Base-by-base conservation (phyloP, 2,329 filamentous ascomycete species). In the Colletotrichum navitas region DNA sequence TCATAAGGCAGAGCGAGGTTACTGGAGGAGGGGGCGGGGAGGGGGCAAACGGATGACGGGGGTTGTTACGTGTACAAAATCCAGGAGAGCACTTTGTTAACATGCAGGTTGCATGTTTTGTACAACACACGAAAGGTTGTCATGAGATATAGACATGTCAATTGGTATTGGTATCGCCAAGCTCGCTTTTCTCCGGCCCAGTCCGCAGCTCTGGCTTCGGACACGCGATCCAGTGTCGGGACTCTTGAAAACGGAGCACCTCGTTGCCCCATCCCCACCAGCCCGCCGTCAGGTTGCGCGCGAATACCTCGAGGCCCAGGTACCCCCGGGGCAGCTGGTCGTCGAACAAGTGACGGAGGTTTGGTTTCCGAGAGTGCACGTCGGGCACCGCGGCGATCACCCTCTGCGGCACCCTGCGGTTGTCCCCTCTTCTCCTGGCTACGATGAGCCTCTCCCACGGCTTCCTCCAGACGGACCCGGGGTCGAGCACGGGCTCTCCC, bases 201-300 rank as follows among this genome's bases (percentile, higher is more conserved):
- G 16, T 8, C 29, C 45, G 26, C 10, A 56, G 36, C 10, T 63
- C 32, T 18, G 12, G 24, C 21, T 26, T 21, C 8, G 29, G 5
- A 6, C 49, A 16, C 39, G 26, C 26, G 21, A 64, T 18, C 89
- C 89, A 91, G 76, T 86, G 81, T 47, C 85, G 82, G 8, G 85
- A 79, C 71, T 86, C 85, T 77, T 95, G 93, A 76, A 92, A 94
- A 72, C 88, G 88, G 68, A 94, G 79, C 11, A 89, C 91, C 76
- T 95, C 90, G 75, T 94, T 87, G 3, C 93, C 93, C 92, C 92
- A 95, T 36, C 88, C 88, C 87, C 90, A 93, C 93, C 93, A 95
- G 0, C 92, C 92, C 10, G 89, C 86, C 1, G 93, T 93, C 55
- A 94, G 81, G 77, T 92, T 90, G 67, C 93, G 86, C 1, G 93